A percentile compares a stretch with the other conserved stretches of the same genome.
phyloP scores from a whole-genome alignment of 345 rosid genomes.

The Murraya paniculata region DNA sequence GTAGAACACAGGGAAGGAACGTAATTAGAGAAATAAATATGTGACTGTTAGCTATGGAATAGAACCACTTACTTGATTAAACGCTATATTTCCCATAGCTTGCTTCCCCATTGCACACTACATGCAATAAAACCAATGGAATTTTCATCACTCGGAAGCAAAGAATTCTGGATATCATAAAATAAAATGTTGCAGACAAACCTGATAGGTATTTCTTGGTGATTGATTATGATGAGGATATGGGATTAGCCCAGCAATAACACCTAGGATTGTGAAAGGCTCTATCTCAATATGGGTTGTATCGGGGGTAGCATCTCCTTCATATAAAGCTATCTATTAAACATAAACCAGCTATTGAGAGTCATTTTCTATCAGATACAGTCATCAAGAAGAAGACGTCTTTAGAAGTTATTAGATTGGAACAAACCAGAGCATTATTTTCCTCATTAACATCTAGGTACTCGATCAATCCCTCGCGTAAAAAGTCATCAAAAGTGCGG shows the following conservation, averaged over 20 bases:
- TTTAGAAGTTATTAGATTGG: constrained; percentile 5
- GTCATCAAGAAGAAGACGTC: background rate
- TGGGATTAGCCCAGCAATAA: constrained; percentile 92
- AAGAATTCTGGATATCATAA: constrained; percentile 8
- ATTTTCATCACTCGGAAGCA: background rate
- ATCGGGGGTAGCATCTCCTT: constrained; percentile 64
- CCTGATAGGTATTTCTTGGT: constrained; percentile 98
- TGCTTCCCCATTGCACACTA: constrained; percentile 99
- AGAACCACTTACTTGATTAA: constrained; percentile 69
- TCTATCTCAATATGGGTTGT: constrained; percentile 96
- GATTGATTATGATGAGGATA: constrained; percentile 99
- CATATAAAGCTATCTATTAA: constrained; percentile 84
- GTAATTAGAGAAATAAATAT: constrained; percentile 3
- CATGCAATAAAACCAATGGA: constrained; percentile 8
- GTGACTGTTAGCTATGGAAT: background rate
- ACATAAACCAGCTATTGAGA: constrained; percentile 18
- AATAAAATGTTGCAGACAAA: constrained; percentile 24
- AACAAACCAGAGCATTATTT: constrained; percentile 86
- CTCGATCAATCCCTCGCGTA: constrained; percentile 87
- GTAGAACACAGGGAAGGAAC: background rate
- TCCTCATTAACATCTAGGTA: constrained; percentile 98
- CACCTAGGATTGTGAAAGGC: constrained; percentile 96
- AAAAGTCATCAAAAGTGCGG: constrained; percentile 81
- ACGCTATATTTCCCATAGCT: constrained; percentile 97
- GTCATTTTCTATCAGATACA: constrained; percentile 7